Conservation (phyloP, 2,329 filamentous ascomycete genomes). For the Cercospora sp. region DNA sequence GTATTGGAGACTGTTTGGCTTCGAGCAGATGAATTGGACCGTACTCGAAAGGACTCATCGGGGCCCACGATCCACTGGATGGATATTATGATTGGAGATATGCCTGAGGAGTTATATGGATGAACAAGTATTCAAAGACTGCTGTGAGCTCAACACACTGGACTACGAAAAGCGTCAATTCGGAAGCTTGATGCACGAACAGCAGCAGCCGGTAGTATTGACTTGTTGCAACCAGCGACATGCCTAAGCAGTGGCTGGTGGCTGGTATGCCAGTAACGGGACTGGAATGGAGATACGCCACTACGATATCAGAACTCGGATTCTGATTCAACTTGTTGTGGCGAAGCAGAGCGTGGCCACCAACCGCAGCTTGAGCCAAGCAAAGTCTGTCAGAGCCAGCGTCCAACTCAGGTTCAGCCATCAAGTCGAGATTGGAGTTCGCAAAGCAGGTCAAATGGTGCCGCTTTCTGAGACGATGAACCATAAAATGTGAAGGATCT, state of each 20-base stretch:
- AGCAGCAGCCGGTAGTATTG: neutral
- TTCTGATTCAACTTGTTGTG: neutral
- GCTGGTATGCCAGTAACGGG: neutral
- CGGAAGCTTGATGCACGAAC: neutral
- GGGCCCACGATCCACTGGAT: constrained; percentile 20
- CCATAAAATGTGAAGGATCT: neutral
- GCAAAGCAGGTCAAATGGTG: too few relatives aligned
- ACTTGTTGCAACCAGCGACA: neutral
- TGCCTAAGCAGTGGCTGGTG: neutral
- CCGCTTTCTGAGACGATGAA: too few relatives aligned
- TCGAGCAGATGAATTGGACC: constrained; percentile 12
- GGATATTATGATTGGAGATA: constrained; percentile 23
- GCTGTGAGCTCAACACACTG: neutral
- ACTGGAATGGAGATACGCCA: neutral
- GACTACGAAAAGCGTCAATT: neutral
- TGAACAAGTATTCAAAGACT: neutral
- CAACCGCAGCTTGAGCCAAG: neutral
- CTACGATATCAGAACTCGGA: neutral
- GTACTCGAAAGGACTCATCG: constrained; percentile 2
- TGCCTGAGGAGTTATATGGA: constrained; percentile 19
- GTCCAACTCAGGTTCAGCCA: too few relatives aligned
- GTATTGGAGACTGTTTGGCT: constrained; percentile 23
- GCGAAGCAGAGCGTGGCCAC: neutral
- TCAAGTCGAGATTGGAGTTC: too few relatives aligned
- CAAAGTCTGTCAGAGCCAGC: too few relatives aligned